phyloP scores from a whole-genome alignment of 73 alveolate genomes.

The Symbiodinium pilosum region DNA sequence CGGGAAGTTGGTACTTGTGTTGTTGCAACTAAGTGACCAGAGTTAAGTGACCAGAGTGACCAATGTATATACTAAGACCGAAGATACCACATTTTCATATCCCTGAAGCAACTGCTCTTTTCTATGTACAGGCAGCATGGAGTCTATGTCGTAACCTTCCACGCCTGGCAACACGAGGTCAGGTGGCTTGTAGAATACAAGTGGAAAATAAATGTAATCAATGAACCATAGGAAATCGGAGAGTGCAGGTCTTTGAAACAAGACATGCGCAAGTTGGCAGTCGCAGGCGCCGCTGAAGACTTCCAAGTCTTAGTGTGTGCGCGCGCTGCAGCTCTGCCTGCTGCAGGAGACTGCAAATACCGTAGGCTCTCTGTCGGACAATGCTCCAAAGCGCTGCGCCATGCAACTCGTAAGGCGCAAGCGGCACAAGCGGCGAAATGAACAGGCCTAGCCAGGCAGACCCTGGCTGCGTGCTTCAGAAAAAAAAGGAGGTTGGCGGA shows the following conservation, averaged over 20 bases:
- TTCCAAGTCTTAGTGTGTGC: background rate
- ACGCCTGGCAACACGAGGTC: background rate
- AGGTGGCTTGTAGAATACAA: constrained; percentile 12
- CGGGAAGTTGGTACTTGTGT: too few relatives aligned
- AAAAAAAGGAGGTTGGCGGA: too few relatives aligned
- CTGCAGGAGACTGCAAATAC: background rate
- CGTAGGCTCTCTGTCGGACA: background rate
- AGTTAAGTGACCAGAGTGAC: background rate
- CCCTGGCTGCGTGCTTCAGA: background rate
- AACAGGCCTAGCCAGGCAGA: background rate
- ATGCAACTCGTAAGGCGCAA: background rate
- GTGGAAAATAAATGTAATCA: background rate
- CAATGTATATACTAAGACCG: background rate
- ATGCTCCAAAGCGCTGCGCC: constrained; percentile 5
- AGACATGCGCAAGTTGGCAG: background rate
- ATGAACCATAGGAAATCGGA: background rate
- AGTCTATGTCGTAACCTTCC: too few relatives aligned
- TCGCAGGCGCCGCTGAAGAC: background rate
- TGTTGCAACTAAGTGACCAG: background rate
- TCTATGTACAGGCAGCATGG: too few relatives aligned
- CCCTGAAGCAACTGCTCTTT: background rate
- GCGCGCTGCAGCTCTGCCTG: background rate
- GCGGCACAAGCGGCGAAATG: background rate
- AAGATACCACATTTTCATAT: background rate
- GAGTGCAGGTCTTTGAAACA: constrained; percentile 7